These are phyloP conservation scores for Candida sp. DNA, from an alignment of 1,139 yeast genomes.

Conservation along the genomic window DNA sequence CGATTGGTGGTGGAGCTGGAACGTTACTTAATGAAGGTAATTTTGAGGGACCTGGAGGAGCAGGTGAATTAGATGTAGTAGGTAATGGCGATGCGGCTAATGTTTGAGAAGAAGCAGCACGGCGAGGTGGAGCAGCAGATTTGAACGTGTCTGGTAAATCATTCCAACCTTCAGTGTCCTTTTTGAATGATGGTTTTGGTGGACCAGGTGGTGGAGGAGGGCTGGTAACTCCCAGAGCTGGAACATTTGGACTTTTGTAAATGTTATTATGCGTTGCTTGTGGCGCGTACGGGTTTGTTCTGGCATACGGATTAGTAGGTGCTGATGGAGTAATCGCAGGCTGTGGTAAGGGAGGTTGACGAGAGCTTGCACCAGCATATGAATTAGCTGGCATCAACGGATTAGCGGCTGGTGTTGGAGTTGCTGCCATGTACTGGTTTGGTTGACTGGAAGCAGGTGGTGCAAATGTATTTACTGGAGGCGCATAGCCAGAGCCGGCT, in stretches of 20 bases:
- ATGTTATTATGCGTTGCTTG: slow-evolving; percentile 11
- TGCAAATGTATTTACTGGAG: slow-evolving; percentile 2
- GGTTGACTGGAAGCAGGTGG: slow-evolving; percentile 5
- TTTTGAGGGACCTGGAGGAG: slow-evolving; percentile 12
- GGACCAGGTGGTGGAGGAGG: slow-evolving; percentile 30
- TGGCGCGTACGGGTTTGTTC: slow-evolving; percentile 28
- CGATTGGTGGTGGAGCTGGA: slow-evolving; percentile 37
- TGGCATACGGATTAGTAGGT: slow-evolving; percentile 22
- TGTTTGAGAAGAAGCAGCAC: slow-evolving; percentile 43
- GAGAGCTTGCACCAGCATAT: slow-evolving; percentile 7
- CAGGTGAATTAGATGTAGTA: slow-evolving; percentile 13
- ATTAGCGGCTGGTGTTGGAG: slow-evolving; percentile 5
- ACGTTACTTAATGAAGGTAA: slow-evolving; percentile 9
- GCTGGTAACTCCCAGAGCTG: slow-evolving; percentile 8
- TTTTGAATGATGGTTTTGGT: slow-evolving; percentile 39
- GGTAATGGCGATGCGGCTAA: slow-evolving; percentile 21
- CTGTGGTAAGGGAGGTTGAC: slow-evolving; percentile 12
- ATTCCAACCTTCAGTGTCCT: slow-evolving; percentile 88
- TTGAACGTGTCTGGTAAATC: slow-evolving; percentile 78
- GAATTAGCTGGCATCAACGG: slow-evolving; percentile 3
- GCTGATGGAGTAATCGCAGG: slow-evolving; percentile 13
- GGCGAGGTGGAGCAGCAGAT: slow-evolving; percentile 48
- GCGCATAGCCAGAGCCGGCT: slow-evolving; percentile 4
- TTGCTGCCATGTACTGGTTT: slow-evolving; percentile 2
- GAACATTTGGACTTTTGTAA: slow-evolving; percentile 12